Base-by-base conservation (phyloP, 2,329 filamentous ascomycete species). In the Talaromyces verruculosus region DNA sequence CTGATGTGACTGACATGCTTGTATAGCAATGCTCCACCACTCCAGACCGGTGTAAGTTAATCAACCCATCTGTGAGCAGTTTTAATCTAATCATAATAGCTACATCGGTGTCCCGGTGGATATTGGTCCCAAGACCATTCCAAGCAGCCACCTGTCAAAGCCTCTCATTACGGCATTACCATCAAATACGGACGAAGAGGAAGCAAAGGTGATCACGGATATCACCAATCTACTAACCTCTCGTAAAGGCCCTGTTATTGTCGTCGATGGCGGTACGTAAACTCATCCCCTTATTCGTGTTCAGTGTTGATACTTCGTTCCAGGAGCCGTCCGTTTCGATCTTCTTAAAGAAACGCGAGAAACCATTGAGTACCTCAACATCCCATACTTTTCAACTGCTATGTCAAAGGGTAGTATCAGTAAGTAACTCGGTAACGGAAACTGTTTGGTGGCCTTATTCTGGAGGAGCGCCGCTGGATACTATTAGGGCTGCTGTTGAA, bases 61-160 rank as follows among this genome's bases (percentile, higher is more conserved):
- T 3, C 22, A 6, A 17, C 5, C 19, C 8, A 13, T 13, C 39
- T 3, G 1, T n/a, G n/a, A 7, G n/a, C 11, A 1, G 5, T 4
- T 25, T 5, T 15, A 6, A 15, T 45, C 35, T 61, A 28, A 45
- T 5, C 5, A n/a, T 28, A 51, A 37, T 2, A 62, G 43, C 13
- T 62, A 62, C 47, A 67, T 67, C 30, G 65, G 65, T 17, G 49
- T 67, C 22, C 51, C 61, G 15, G 64, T 60, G 5, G 59, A 65
- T 39, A 39, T 65, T 37, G 64, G 53, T 6, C 47, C 55, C 2
- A 53, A 53, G 28, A 55, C n/a, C 8, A 49, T 65, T 28, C 11
- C 64, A 4, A 28, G 22, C n/a, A 30, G 15, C 15, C 11, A n/a
- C n/a, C 45, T 65, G 1, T 22, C 35, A 59, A 61, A 30, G 25